Evolutionary conservation across 768 basidiomycete genomes (phyloP).

Genomic region (Suillus spraguei): DNA sequence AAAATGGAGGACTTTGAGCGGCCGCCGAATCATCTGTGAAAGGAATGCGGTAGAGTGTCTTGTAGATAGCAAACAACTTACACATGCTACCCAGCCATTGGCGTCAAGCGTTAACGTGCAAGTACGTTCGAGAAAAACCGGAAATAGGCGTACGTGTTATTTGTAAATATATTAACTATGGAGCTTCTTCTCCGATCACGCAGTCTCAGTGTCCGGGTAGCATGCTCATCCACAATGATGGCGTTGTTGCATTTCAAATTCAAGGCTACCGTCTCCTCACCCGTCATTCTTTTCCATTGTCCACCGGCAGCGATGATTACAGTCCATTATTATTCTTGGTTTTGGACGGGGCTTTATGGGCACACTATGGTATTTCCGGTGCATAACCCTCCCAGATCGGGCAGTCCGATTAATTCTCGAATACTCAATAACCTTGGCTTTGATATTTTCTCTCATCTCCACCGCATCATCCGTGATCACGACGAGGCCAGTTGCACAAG

Average conservation of each 20-base stretch:
- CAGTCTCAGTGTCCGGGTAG: neutral
- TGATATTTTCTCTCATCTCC: neutral
- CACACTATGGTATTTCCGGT: neutral
- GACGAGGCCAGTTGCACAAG: neutral
- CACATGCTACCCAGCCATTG: neutral
- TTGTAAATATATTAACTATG: neutral
- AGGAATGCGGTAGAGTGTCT: neutral
- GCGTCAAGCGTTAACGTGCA: neutral
- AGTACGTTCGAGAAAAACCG: neutral
- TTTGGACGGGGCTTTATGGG: neutral
- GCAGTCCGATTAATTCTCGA: neutral
- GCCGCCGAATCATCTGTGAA: neutral
- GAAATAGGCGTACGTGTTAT: neutral
- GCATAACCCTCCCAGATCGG: neutral
- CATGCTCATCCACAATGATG: neutral
- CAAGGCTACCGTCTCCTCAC: neutral
- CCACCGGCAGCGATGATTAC: neutral
- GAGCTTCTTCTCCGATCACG: neutral
- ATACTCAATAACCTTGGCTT: neutral
- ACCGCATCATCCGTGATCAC: neutral
- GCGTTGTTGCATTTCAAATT: neutral
- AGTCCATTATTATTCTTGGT: neutral
- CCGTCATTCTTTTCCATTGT: neutral
- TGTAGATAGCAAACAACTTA: neutral
- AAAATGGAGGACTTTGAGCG: neutral